Base-by-base conservation (phyloP, 345 rosid species). In the Eucalyptus tenuipes region DNA sequence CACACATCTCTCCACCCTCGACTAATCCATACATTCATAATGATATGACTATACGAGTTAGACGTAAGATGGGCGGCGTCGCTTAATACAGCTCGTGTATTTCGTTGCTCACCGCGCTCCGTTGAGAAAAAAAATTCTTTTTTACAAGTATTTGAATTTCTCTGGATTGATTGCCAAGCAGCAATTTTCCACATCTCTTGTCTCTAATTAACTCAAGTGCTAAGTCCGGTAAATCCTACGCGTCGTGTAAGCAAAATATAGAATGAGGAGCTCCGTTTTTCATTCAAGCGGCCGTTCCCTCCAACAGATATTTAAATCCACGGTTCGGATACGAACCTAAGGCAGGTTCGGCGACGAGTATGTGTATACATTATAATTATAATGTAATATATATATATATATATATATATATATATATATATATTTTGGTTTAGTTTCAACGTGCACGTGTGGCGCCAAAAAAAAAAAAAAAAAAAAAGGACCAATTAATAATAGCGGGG, bases 261-360 rank as follows among this genome's bases (percentile, higher is more conserved):
- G 37, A 82, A 42, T 37, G 57, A 37, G 57, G 37, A 86, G 33
- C 22, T 37, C 68, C 75, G 37, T 29, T 79, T 87, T n/a, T 29
- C 15, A 85, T 27, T 24, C 25, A 87, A 80, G 81, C 88, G 90
- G 80, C 85, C 29, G 88, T 91, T 91, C 94, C 93, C 95, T 91
- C 94, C 94, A 90, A 90, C 89, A 49, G 90, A 86, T 57, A 90
- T 92, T 94, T 89, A 93, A 95, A 93, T 90, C 45, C 18, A 20
- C 85, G 96, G 93, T 86, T 94, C 92, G 94, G 95, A 90, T 90
- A 93, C 95, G 90, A 91, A 89, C 93, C 95, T 50, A 75, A 75
- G 85, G 64, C 68, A 89, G 93, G 89, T 89, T 87, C 57, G 94
- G 89, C 37, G 84, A 6, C 45, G 29, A 10, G 42, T 75, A 6